Conservation (phyloP, 768 basidiomycete species). For the Rhodosporidiobolus sp. region DNA sequence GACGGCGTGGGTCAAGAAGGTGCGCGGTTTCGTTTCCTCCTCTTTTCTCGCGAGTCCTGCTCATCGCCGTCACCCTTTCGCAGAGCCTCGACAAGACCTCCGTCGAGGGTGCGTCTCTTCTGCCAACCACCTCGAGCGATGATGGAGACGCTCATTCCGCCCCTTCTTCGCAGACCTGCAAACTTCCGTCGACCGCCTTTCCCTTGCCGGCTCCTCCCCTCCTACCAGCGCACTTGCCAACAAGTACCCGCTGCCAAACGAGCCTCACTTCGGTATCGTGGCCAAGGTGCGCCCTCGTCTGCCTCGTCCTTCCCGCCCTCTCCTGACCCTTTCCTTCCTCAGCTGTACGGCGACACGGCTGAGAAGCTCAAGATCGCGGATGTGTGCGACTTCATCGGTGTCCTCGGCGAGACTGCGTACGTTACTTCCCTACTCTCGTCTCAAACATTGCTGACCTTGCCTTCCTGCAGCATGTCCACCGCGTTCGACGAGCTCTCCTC, state of each 20-base stretch:
- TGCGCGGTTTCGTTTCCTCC: background rate
- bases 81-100: slow-evolving; percentile 26
- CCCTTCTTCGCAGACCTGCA: slow-evolving; percentile 31
- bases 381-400: slow-evolving; percentile 42
- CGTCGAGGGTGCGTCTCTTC: background rate
- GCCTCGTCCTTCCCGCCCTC: background rate
- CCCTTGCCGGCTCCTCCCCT: background rate
- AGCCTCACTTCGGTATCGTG: slow-evolving; percentile 34
- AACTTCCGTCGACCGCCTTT: slow-evolving; percentile 13
- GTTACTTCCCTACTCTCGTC: background rate
- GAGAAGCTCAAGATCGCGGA: slow-evolving; percentile 38
- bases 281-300: slow-evolving; percentile 30
- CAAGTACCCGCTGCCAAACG: slow-evolving; percentile 35
- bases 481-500: slow-evolving; percentile 26
- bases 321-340: background rate
- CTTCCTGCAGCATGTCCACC: slow-evolving; percentile 2
- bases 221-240: background rate
- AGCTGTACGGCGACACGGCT: slow-evolving; percentile 35
- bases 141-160: accelerated
- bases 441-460: background rate
- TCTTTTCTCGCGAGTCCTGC: background rate
- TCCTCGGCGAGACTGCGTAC: slow-evolving; percentile 40
- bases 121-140: too few species aligned
- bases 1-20: slow-evolving; percentile 42
- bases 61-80: background rate